phyloP scores from a whole-genome alignment of 495 filamentous ascomycete species.

The Xylaria intraflava region DNA sequence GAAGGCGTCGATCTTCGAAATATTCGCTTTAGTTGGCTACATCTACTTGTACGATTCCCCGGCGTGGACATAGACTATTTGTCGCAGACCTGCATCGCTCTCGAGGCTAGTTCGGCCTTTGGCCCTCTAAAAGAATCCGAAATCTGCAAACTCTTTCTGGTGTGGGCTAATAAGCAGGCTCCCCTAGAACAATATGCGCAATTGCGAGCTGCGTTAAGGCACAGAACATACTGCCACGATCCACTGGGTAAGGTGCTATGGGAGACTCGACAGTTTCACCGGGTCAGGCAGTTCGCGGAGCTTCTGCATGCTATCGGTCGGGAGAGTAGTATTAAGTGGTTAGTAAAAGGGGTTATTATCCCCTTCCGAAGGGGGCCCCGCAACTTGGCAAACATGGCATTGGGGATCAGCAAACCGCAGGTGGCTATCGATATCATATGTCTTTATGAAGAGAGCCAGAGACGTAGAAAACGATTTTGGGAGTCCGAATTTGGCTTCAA shows the following conservation, averaged over 20 bases:
- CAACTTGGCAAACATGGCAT: conserved; percentile 12
- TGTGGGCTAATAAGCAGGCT: conserved; percentile 4
- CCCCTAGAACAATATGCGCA: neutral
- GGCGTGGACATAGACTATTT: conserved; percentile 12
- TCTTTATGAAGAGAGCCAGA: conserved; percentile 15
- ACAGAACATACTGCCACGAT: neutral
- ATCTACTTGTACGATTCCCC: conserved; percentile 19
- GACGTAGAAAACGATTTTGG: conserved; percentile 8
- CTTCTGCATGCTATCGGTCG: conserved; percentile 4
- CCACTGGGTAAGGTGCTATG: neutral
- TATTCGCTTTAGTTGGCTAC: conserved; percentile 20
- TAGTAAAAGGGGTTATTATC: conserved; percentile 5
- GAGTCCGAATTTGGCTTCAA: conserved; percentile 5
- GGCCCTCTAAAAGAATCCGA: conserved; percentile 10
- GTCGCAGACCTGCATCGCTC: conserved; percentile 1
- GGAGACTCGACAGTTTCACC: conserved; percentile 2
- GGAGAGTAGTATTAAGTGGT: neutral
- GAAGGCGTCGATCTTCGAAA: conserved; percentile 3
- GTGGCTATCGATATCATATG: conserved; percentile 18
- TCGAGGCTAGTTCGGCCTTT: conserved; percentile 12
- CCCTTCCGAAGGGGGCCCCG: neutral
- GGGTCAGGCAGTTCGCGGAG: neutral
- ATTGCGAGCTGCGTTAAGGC: neutral
- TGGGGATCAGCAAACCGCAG: conserved; percentile 9
- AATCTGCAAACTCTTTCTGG: conserved; percentile 19